Base-by-base conservation (phyloP, 345 rosid species). In the Erodium maritimum region DNA sequence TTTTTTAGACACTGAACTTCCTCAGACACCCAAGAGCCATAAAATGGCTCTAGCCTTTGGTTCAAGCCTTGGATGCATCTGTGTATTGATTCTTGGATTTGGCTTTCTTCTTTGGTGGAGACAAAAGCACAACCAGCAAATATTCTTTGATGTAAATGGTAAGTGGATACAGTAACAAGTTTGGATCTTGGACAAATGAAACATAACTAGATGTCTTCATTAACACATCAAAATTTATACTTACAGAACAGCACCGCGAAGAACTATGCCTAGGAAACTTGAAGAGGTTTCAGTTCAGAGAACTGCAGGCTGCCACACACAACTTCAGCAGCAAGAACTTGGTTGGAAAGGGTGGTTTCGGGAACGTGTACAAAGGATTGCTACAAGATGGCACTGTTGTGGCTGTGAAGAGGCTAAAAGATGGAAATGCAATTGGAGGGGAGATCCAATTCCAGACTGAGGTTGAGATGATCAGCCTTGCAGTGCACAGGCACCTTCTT, bases 401-500 rank as follows among this genome's bases (percentile, higher is more conserved):
- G 17, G 97, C 97, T 0, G 88, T 93, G 17, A 93, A 93, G 67
- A 81, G 97, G 60, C 77, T 93, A 10, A 85, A 84, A 42, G 91
- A 83, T 61, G 79, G 84, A 55, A 76, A 82, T 70, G 82, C 86
- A 24, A 68, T 72, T 0, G 87, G 94, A 29, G 95, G 95, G 1
- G 90, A 85, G 65, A 72, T 67, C 69, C 97, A 93, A 61, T 93
- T 93, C 63, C 99, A 89, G 71, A 93, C 88, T 0, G 97, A 93
- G 64, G 84, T 93, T 23, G 94, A 83, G 73, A 89, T 93, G 94
- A 93, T 89, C 65, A 89, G 99, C 78, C 75, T 93, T 21, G 96
- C 99, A 29, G 97, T 87, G 17, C 99, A 89, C 52, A 79, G 91
- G 5, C 82, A 93, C 57, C 94, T 93, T 50, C 96, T 93, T 45